Evolutionary conservation across 768 basidiomycete species (phyloP), one percentile per base, ranked within the genome.

Genomic region (Butyriboletus loyo): DNA sequence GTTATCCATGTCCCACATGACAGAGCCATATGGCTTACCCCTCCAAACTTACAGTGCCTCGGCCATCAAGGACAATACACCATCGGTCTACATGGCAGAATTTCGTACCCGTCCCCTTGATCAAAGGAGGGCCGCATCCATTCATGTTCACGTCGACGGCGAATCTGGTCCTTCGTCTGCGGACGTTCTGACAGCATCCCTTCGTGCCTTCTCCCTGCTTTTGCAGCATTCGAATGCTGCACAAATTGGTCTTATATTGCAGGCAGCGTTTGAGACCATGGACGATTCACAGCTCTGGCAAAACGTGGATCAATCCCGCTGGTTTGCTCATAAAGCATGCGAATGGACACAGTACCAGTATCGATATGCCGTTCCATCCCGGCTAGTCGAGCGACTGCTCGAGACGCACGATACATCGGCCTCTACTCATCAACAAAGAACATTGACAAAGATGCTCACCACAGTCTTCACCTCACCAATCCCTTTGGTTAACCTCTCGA

Each of bases 291-390:
- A 75, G 25, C 79, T 80, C 21, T 97, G 94, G 94, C 62, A 60
- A 17, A 81, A 83, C 54, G 59, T 79, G 1, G 80, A 83, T 7
- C 84, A 92, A 60, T 95, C 86, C 63, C 80, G 84, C 50, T 98
- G 93, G 93, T 76, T 92, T 52, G 82, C 86, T 13, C 80, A 84
- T 52, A 85, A 81, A 62, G 77, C 82, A 6, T 84, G 84, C n/a
- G 86, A 91, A 61, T 95, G 91, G 89, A 81, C 89, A 6, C 91
- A 89, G 64, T 92, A 95, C 57, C 95, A 95, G 66, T 95, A 95
- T 69, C 87, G 95, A 24, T 96, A 90, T 62, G 87, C 87, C 24
- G 82, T 97, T 7, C 91, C 94, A 3, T 89, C 91, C 1, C 82
- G 85, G 65, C 73, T 96, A 4, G 84, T 96, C 13, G 92, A 95